These are phyloP conservation scores for Circinella umbellata DNA, from an alignment of 371 early-diverging fungal species.

Conservation along the genomic window DNA sequence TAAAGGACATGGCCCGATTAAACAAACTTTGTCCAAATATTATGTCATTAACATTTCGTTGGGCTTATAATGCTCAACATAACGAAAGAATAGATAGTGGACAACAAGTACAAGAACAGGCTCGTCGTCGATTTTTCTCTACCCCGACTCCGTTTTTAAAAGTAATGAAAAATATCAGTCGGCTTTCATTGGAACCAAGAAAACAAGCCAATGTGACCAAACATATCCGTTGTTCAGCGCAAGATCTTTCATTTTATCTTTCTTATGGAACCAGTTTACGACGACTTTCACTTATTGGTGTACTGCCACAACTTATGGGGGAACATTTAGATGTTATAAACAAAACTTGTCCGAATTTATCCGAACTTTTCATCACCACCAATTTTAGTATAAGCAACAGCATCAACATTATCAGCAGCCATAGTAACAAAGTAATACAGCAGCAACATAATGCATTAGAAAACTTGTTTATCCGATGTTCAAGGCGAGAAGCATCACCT, in stretches of 20 bases:
- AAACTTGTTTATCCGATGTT: background rate
- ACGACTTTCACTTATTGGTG: background rate
- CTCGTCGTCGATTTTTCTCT: background rate
- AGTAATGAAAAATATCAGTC: background rate
- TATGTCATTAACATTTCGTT: background rate
- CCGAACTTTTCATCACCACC: background rate
- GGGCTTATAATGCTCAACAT: background rate
- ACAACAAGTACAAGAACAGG: background rate
- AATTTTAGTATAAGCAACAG: background rate
- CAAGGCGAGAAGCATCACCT: background rate
- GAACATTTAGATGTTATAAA: background rate
- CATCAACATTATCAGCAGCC: background rate
- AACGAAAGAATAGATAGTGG: background rate
- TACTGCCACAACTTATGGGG: background rate
- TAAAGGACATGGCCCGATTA: background rate
- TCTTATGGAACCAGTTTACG: background rate
- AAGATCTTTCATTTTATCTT: background rate
- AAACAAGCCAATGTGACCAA: background rate
- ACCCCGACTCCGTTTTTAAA: background rate
- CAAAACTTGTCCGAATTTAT: background rate
- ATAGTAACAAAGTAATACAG: background rate
- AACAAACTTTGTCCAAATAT: background rate
- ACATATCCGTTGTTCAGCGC: background rate
- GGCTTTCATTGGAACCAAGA: background rate
- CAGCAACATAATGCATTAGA: background rate